Evolutionary conservation across 2,329 filamentous ascomycete genomes (phyloP).

Genomic region (Plenodomus lindquistii): DNA sequence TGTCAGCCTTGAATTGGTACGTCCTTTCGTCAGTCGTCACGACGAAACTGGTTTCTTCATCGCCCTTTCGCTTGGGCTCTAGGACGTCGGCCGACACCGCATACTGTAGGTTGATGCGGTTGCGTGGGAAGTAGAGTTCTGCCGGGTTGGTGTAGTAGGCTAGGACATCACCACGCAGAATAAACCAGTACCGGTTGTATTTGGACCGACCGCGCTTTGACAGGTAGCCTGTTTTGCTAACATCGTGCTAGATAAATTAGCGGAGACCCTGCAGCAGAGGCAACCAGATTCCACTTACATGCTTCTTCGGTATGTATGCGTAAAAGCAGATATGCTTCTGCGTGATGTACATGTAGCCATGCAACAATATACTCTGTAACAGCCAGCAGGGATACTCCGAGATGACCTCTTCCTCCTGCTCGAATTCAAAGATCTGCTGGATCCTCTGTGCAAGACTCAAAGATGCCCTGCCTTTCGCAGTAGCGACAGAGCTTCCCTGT

Average conservation of each 20-base stretch:
- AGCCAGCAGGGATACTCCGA: constrained; percentile 94
- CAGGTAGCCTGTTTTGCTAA: constrained; percentile 86
- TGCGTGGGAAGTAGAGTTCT: constrained; percentile 87
- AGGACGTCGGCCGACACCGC: constrained; percentile 82
- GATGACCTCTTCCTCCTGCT: constrained; percentile 80
- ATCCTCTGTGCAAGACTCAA: constrained; percentile 70
- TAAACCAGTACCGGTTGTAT: constrained; percentile 92
- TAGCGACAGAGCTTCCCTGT: constrained; percentile 24
- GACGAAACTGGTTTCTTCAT: constrained; percentile 75
- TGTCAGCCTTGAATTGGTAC: constrained; percentile 89
- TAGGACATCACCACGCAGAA: constrained; percentile 86
- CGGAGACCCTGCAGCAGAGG: background rate
- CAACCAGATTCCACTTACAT: constrained; percentile 58
- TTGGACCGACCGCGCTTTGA: constrained; percentile 87
- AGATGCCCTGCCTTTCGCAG: constrained; percentile 39
- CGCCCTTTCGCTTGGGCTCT: constrained; percentile 68
- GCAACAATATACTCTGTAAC: constrained; percentile 85
- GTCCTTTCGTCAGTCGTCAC: constrained; percentile 81
- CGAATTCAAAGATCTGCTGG: constrained; percentile 70
- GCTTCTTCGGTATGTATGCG: constrained; percentile 93
- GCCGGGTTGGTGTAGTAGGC: constrained; percentile 85
- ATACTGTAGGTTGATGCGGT: constrained; percentile 89
- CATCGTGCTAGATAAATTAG: constrained; percentile 37
- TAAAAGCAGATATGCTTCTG: constrained; percentile 94
- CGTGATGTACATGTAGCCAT: constrained; percentile 96